These are phyloP conservation scores for Phytophthora quininea DNA, from an alignment of 352 stramenopile genomes.

Conservation along the genomic window DNA sequence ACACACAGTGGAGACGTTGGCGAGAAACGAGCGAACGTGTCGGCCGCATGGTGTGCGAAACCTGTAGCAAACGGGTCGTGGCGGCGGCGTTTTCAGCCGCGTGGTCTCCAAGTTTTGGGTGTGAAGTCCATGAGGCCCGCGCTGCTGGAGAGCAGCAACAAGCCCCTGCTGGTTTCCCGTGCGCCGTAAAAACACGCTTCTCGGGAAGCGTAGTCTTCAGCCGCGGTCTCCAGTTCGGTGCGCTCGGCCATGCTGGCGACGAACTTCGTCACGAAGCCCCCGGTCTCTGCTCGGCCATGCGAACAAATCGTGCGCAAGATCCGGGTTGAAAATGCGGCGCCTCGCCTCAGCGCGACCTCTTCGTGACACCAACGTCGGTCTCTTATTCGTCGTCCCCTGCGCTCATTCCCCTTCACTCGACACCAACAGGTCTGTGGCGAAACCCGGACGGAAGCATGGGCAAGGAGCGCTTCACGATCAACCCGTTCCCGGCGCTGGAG, in stretches of 20 bases:
- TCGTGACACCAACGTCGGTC: conserved; percentile 3
- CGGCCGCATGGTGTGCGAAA: background rate
- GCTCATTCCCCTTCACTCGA: conserved; percentile 27
- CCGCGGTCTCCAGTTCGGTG: no score
- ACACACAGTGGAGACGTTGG: background rate
- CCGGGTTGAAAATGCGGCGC: conserved; percentile 13
- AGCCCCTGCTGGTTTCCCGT: background rate
- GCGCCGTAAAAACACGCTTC: conserved; percentile 1
- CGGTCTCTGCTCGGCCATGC: conserved; percentile 23
- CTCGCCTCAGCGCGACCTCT: background rate
- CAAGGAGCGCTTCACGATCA: conserved; percentile 44
- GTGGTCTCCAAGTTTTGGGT: no score
- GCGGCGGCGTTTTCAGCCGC: no score
- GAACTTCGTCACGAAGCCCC: background rate
- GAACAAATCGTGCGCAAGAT: conserved; percentile 31
- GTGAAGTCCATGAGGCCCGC: no score
- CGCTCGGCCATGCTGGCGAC: no score
- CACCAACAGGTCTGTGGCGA: conserved; percentile 3
- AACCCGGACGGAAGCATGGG: conserved; percentile 13
- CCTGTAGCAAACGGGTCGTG: background rate
- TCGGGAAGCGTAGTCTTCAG: background rate
- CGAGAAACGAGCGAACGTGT: background rate
- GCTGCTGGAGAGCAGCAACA: background rate
- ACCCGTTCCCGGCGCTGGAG: conserved; percentile 42
- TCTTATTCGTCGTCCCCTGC: conserved; percentile 18